Evolutionary conservation across 306 rosid genomes (phyloP), one percentile per base, ranked within the genome.

Genomic region (Purshia tridentata): DNA sequence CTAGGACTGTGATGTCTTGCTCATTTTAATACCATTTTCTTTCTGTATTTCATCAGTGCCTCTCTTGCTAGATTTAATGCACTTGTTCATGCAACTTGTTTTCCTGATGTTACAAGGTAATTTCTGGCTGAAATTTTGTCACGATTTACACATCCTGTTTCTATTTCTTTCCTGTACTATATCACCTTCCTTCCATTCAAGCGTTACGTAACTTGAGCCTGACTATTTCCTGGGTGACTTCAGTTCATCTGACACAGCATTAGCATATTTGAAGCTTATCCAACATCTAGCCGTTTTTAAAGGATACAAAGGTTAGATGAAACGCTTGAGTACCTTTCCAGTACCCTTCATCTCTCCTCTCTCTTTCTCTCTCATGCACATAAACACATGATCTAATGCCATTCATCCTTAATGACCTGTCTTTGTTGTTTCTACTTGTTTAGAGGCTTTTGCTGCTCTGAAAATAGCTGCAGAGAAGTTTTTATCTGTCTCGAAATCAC

Each of bases 91-190:
- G 94, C 97, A 73, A 91, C 97, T 57, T 91, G 97, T 82, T 94
- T 89, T 88, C 88, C 96, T 72, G 98, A 94, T 81, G 85, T 91
- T 53, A 88, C 96, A 76, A 94, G 98, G 97, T 94, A 91, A 72
- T 73, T 73, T 68, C 75, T 60, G 56, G 46, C 67, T 56, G 56
- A 81, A 83, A 50, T 44, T 69, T 45, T 74, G 68, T 61, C 54
- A 52, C 56, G 61, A 77, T 47, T 74, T 65, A 22, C 60, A 46
- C 37, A 67, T 77, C 15, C 49, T 75, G 64, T 69, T 81, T 59
- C 48, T 75, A 15, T 19, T 65, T 23, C 37, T 69, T 69, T 72
- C 29, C 55, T 47, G 37, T 55, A 29, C n/a, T 74, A n/a, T 51
- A 44, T 49, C 44, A 58, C 49, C 40, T 63, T 65, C 66, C 62